These are phyloP conservation scores for Verbena officinalis DNA, from an alignment of 257 asterid genomes.

Conservation along the genomic window DNA sequence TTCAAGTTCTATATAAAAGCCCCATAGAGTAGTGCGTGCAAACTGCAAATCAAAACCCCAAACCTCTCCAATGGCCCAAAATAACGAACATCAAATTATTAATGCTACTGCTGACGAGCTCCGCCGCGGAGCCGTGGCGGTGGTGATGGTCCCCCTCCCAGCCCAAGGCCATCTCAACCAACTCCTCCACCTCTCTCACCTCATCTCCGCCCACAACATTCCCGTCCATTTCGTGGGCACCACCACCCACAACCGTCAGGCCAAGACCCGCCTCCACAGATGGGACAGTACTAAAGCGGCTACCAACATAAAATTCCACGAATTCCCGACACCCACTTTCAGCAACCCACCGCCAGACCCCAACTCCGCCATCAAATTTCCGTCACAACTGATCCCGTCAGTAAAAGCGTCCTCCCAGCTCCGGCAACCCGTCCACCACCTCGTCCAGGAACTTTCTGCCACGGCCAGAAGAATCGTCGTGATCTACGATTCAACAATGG, in stretches of 20 bases:
- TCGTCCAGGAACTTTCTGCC: constrained; percentile 34
- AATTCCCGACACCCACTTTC: constrained; percentile 30
- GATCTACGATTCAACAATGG: constrained; percentile 49
- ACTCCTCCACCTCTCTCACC: constrained; percentile 58
- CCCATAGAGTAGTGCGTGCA: no score
- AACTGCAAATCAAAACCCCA: no score
- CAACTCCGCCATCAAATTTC: constrained; percentile 46
- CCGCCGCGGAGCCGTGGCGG: no score
- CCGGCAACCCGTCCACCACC: constrained; percentile 42
- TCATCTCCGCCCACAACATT: constrained; percentile 37
- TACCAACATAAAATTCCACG: constrained; percentile 37
- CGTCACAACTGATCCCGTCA: constrained; percentile 50
- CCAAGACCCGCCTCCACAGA: constrained; percentile 40
- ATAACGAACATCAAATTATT: no score
- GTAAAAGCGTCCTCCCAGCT: constrained; percentile 40
- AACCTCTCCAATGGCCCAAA: no score
- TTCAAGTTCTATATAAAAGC: no score
- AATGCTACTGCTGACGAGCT: no score
- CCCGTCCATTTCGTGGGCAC: constrained; percentile 42
- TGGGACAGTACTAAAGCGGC: constrained; percentile 32
- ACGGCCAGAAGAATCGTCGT: constrained; percentile 35
- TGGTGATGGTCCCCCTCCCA: constrained; percentile 55
- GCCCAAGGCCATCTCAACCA: constrained; percentile 62
- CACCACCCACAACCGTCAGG: constrained; percentile 49
- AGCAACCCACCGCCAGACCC: constrained; percentile 45